Base-by-base conservation (phyloP, 108 stramenopile genomes). In the Cyclotella cryptica region DNA sequence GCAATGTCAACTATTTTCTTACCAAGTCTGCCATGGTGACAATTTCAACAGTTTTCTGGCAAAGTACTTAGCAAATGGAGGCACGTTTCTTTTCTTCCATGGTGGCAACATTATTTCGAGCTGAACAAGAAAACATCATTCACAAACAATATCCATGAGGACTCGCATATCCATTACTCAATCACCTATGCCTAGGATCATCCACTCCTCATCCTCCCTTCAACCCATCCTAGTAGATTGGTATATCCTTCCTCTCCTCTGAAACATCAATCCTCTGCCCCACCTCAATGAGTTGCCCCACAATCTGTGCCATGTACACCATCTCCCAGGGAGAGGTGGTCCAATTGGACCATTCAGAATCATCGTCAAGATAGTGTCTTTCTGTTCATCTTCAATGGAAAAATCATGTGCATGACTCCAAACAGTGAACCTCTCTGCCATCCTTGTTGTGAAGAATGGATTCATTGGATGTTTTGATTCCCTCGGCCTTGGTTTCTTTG, bases 11-110 rank as follows among this genome's bases (percentile, higher is more conserved):
- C 84, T 26, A 96, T 77, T 59, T 85, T 66, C 64, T 88, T 79
- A 78, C 96, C 94, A 29, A 93, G 70, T 72, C 96, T 0, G 95
- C 78, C 95, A 97, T 96, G 64, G 86, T 85, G 43, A 84, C 90
- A n/a, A 87, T 74, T 62, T 97, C 90, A 13, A 98, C 94, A 9
- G 92, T 84, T 22, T 88, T 87, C 81, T 97, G 96, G 54, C 93
- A 90, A 17, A 97, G 81, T 0, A 97, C 86, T 83, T 97, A 95
- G 44, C 95, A 84, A 12, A 95, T 76, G 15, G 95, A 92, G 24
- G 93, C 96, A 15, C 93, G 88, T 81, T 96, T 95, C 10, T 89
- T 93, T 12, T 95, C 96, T 10, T 95, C 96, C 17, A 95, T 81
- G 74, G 94, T 93, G 65, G 79, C 88, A n/a, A 96, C 96, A 51